Evolutionary conservation across 345 rosid genomes (phyloP).

Genomic region (Eucalyptus camaldulensis): DNA sequence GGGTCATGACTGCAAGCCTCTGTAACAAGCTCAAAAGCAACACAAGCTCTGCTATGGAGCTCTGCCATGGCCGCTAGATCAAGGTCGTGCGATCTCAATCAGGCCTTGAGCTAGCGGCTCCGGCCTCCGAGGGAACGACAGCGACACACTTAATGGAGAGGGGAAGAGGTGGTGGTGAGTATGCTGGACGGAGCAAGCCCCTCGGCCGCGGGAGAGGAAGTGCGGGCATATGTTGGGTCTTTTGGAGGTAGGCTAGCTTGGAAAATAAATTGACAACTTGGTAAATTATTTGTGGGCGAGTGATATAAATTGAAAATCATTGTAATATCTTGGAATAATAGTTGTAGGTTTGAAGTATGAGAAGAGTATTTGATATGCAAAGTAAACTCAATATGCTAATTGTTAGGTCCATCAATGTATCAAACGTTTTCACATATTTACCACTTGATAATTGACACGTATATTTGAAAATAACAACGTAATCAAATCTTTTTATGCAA

Average conservation of each 20-base stretch:
- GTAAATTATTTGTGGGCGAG: not conserved
- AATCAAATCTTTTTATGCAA: not conserved
- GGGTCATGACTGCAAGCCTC: not conserved
- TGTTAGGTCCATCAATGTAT: not conserved
- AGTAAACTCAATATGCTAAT: not conserved
- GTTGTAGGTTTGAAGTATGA: not conserved
- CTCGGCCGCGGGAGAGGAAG: too few species aligned
- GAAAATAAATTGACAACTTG: not conserved
- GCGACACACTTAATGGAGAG: too few species aligned
- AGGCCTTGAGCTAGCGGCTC: not conserved
- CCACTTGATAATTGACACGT: not conserved
- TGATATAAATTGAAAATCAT: not conserved
- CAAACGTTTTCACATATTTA: not conserved
- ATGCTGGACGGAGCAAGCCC: too few species aligned
- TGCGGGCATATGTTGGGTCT: too few species aligned
- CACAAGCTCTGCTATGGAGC: not conserved
- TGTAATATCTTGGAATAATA: not conserved
- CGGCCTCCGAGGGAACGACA: not conserved
- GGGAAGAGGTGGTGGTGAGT: too few species aligned
- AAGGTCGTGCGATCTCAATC: not conserved
- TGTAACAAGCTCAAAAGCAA: not conserved
- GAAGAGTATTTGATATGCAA: not conserved
- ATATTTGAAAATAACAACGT: not conserved
- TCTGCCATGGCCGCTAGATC: not conserved
- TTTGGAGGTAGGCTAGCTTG: too few species aligned